These are phyloP conservation scores for Scenedesmus sp. DNA, from an alignment of 163 green algal genomes.

Conservation along the genomic window DNA sequence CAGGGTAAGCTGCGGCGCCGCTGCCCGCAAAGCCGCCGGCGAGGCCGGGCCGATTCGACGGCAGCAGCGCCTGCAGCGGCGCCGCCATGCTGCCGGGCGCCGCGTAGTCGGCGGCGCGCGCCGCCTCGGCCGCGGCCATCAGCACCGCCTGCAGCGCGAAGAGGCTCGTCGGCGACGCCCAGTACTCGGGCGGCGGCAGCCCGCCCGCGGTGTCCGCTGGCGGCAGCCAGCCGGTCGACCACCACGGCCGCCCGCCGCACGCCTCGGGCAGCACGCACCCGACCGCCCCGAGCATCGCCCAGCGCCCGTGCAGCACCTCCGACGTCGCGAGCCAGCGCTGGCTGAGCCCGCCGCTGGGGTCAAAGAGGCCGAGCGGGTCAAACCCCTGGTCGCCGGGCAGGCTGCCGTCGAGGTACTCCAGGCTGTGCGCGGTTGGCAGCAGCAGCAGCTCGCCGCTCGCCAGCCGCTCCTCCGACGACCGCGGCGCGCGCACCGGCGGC, in stretches of 20 bases:
- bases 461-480: constrained; percentile 10
- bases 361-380: constrained; percentile 92
- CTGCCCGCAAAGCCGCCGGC: constrained; percentile 81
- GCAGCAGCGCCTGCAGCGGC: constrained; percentile 82
- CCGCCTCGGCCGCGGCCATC: constrained; percentile 92
- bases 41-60: constrained; percentile 79
- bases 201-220: constrained; percentile 58
- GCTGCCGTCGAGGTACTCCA: constrained; percentile 82
- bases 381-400: constrained; percentile 89
- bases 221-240: constrained; percentile 89
- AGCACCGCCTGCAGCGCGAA: constrained; percentile 59
- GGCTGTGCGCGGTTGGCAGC: constrained; percentile 56
- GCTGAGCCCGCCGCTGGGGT: constrained; percentile 83
- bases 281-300: constrained; percentile 75
- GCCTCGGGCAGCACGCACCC: constrained; percentile 91
- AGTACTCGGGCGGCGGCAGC: not conserved
- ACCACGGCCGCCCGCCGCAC: constrained; percentile 81
- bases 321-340: constrained; percentile 88
- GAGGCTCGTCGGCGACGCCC: constrained; percentile 1
- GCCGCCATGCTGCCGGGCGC: constrained; percentile 78
- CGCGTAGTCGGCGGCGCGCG: constrained; percentile 70
- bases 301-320: constrained; percentile 80
- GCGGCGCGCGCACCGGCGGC: not conserved
- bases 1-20: constrained; percentile 91
- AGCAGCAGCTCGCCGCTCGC: constrained; percentile 47